A percentile compares a stretch with the other conserved stretches of the same genome.
Conservation (phyloP, 108 stramenopile species). For the Fragilaria radians region DNA sequence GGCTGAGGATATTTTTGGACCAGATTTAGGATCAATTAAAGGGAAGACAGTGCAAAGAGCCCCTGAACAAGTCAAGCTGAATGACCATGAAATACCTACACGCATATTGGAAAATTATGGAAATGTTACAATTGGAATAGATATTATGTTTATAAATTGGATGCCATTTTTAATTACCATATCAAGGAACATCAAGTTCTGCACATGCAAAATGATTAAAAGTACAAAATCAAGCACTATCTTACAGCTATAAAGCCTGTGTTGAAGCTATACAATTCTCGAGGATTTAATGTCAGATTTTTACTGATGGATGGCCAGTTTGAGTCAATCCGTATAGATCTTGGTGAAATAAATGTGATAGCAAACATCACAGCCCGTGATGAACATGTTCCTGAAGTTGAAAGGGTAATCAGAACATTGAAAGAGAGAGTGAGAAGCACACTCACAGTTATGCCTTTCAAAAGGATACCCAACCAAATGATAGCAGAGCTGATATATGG, state of each 20-base stretch:
- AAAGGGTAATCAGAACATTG: no score
- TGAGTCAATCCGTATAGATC: not conserved
- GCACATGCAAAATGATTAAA: conserved; percentile 3
- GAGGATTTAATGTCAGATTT: no score
- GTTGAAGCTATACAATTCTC: conserved; percentile 2
- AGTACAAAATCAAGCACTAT: not conserved
- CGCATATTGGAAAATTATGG: conserved; percentile 14
- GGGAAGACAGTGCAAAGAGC: no score
- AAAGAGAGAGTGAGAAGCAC: conserved; percentile 21
- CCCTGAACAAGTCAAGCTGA: conserved; percentile 7
- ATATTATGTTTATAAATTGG: conserved; percentile 37
- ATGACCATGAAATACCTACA: conserved; percentile 11
- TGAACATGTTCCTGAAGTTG: no score
- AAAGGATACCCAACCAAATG: conserved; percentile 10
- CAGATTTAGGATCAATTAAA: no score
- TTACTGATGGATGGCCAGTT: conserved; percentile 12
- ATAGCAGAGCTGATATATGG: conserved; percentile 16
- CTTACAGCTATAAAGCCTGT: not conserved
- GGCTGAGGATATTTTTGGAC: no score
- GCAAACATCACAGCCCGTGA: conserved; percentile 8
- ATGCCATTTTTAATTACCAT: conserved; percentile 33
- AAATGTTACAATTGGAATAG: conserved; percentile 17
- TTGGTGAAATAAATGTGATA: conserved; percentile 20
- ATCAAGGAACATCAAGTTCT: conserved; percentile 21
- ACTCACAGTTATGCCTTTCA: conserved; percentile 11